Evolutionary conservation across 441 rosid genomes (phyloP).

Genomic region (Geranium incanum): DNA sequence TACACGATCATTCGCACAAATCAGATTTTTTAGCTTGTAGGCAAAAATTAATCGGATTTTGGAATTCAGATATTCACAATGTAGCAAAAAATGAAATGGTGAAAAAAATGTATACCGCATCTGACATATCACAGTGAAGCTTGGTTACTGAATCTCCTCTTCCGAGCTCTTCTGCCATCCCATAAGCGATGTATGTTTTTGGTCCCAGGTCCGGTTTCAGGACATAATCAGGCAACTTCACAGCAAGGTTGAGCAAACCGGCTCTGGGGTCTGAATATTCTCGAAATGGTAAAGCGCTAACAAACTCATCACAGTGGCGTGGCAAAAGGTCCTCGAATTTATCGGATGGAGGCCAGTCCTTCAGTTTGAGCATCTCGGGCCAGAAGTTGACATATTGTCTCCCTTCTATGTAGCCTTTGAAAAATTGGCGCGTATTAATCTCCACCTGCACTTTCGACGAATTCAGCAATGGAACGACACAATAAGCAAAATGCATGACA

Average conservation of each 20-base stretch:
- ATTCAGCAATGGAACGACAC: constrained; percentile 13
- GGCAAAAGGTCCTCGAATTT: constrained; percentile 80
- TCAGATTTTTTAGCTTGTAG: background rate
- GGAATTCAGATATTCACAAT: background rate
- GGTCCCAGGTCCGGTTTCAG: constrained; percentile 94
- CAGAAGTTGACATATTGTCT: constrained; percentile 64
- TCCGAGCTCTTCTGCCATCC: constrained; percentile 62
- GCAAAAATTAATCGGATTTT: background rate
- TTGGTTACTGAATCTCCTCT: constrained; percentile 94
- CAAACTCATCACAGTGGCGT: constrained; percentile 86
- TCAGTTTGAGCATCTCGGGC: constrained; percentile 96
- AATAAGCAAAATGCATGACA: too few species aligned
- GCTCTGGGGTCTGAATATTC: constrained; percentile 70
- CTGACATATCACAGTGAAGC: constrained; percentile 92
- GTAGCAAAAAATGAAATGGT: too few species aligned
- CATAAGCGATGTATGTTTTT: constrained; percentile 85
- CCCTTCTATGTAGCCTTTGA: constrained; percentile 71
- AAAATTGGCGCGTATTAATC: constrained; percentile 56
- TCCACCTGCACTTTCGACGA: constrained; percentile 46
- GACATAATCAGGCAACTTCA: constrained; percentile 52
- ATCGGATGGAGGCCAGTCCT: constrained; percentile 96
- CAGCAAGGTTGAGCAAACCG: constrained; percentile 77
- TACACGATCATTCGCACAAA: background rate
- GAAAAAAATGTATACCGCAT: constrained; percentile 50
- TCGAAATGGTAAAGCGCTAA: constrained; percentile 75